Evolutionary conservation across 345 rosid genomes (phyloP).

Genomic region (Hypericum androsaemum): DNA sequence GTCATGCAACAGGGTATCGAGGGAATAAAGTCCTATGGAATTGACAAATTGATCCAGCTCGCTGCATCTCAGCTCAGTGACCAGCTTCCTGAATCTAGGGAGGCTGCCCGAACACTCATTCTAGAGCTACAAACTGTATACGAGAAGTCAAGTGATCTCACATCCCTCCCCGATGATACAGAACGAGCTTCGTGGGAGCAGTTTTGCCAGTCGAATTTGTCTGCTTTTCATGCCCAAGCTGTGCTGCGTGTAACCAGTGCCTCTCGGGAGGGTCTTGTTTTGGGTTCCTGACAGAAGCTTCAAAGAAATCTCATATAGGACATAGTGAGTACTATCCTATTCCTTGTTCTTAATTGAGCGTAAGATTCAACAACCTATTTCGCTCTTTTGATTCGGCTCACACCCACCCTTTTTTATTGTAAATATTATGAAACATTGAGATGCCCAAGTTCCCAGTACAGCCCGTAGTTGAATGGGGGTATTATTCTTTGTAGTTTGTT

Average conservation of each 20-base stretch:
- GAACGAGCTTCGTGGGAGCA: conserved; percentile 62
- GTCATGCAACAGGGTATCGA: conserved; percentile 53
- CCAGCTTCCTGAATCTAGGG: conserved; percentile 92
- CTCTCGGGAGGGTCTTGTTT: conserved; percentile 44
- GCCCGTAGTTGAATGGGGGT: no score
- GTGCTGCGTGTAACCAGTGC: conserved; percentile 78
- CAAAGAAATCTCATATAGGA: background rate
- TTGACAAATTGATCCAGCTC: conserved; percentile 65
- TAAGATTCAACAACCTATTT: conserved; percentile 8
- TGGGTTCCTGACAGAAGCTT: conserved; percentile 35
- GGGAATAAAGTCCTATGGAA: conserved; percentile 74
- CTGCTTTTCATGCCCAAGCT: conserved; percentile 76
- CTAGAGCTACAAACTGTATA: conserved; percentile 67
- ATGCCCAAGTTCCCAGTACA: no score
- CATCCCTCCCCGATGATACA: conserved; percentile 29
- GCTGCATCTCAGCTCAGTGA: conserved; percentile 89
- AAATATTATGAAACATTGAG: no score
- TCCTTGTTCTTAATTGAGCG: conserved; percentile 20
- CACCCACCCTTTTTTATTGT: no score
- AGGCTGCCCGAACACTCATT: conserved; percentile 81
- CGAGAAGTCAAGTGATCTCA: conserved; percentile 35
- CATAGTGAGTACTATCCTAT: conserved; percentile 19
- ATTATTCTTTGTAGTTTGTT: no score
- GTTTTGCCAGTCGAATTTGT: conserved; percentile 74
- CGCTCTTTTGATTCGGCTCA: conserved; percentile 5